Conservation (phyloP, 1,284 basidiomycete genomes). For the Fomitopsis schrenkii region DNA sequence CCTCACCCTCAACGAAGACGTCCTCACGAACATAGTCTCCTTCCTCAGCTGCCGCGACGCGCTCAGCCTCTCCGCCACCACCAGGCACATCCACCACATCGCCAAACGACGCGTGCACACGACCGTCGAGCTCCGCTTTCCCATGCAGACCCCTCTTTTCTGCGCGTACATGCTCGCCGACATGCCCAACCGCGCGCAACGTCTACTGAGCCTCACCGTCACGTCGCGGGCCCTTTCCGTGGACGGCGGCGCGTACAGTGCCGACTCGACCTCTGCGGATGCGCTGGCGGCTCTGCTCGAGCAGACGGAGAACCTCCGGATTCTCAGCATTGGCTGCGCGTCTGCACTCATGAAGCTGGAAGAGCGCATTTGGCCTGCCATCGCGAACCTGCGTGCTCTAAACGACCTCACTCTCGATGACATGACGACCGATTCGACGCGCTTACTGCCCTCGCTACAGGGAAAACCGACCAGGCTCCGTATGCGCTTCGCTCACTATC, state of each 20-base stretch:
- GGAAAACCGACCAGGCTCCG: background rate
- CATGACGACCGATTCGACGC: background rate
- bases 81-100: slow-evolving; percentile 10
- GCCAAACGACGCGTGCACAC: slow-evolving; percentile 1
- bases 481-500: slow-evolving; percentile 1
- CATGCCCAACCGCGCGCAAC: background rate
- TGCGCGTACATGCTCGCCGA: background rate
- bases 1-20: slow-evolving; percentile 10
- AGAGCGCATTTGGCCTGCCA: background rate
- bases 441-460: background rate
- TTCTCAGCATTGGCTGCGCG: background rate
- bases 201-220: background rate
- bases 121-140: background rate
- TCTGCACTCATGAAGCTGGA: background rate
- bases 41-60: slow-evolving; percentile 12
- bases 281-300: background rate
- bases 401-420: background rate
- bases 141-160: background rate
- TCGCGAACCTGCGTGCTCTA: background rate
- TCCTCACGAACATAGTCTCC: slow-evolving; percentile 10
- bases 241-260: background rate
- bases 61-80: slow-evolving; percentile 12
- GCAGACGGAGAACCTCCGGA: background rate
- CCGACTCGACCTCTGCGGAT: background rate
- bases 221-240: background rate